phyloP scores from a whole-genome alignment of 23 red algal genomes.

The Gracilaria vermiculophylla region DNA sequence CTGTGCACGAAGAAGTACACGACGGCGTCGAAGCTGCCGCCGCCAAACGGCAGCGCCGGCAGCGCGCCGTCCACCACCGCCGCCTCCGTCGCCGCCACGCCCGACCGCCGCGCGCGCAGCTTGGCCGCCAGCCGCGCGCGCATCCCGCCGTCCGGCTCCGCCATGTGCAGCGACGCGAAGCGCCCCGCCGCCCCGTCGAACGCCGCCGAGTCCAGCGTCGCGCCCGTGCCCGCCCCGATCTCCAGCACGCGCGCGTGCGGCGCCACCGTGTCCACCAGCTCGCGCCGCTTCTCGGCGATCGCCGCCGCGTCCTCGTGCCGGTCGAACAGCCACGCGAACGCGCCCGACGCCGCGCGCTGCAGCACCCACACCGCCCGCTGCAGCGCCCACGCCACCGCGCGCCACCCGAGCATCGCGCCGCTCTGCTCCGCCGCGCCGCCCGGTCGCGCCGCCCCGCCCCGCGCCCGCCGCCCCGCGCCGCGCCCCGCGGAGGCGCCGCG shows the following conservation, averaged over 20 bases:
- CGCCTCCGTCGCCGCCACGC: not conserved
- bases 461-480: too few species aligned
- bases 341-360: not conserved
- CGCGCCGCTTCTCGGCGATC: constrained; percentile 21
- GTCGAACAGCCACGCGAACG: constrained; percentile 46
- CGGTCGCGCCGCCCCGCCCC: too few species aligned
- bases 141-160: constrained; percentile 55
- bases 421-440: too few species aligned
- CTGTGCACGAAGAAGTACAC: constrained; percentile 51
- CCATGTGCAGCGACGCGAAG: constrained; percentile 22
- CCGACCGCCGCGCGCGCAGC: not conserved
- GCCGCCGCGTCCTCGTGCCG: not conserved
- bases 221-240: constrained; percentile 40
- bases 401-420: not conserved
- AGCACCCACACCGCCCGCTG: not conserved
- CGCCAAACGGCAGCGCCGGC: constrained; percentile 32
- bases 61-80: constrained; percentile 21
- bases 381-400: not conserved
- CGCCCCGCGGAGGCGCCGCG: too few species aligned
- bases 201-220: constrained; percentile 20
- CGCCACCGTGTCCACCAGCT: constrained; percentile 20
- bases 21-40: constrained; percentile 45
- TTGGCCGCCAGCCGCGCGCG: constrained; percentile 22
- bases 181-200: constrained; percentile 9
- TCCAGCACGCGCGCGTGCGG: constrained; percentile 30